phyloP scores from a whole-genome alignment of 805 yeast species.

The Kodamaea nitidulidarum region DNA sequence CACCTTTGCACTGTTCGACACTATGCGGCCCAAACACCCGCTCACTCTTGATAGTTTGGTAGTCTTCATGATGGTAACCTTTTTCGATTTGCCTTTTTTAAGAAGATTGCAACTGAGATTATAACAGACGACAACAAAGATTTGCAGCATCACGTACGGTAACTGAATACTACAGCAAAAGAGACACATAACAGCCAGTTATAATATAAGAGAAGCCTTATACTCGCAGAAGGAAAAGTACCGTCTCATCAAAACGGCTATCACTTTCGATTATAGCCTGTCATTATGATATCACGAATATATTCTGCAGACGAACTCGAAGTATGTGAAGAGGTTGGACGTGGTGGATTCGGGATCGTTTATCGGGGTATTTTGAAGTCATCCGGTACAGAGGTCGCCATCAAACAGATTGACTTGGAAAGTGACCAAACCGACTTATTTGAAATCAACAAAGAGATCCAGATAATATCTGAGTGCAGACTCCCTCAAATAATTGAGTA shows the following conservation, averaged over 20 bases:
- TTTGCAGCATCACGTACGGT: no score
- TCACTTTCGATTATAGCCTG: no score
- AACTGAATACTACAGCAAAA: no score
- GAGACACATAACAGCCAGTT: no score
- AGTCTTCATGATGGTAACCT: no score
- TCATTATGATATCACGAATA: conserved; percentile 7
- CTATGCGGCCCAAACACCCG: not conserved
- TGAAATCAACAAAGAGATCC: conserved; percentile 71
- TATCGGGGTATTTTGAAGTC: conserved; percentile 55
- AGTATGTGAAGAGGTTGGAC: conserved; percentile 56
- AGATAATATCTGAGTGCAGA: conserved; percentile 63
- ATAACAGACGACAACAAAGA: no score
- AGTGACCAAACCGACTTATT: conserved; percentile 57
- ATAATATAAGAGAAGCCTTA: no score
- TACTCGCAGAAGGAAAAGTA: no score
- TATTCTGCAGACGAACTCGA: conserved; percentile 37
- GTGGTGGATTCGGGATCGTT: conserved; percentile 79
- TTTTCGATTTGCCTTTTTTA: not conserved
- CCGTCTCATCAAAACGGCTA: no score
- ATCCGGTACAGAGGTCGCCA: conserved; percentile 46
- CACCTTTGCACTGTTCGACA: no score
- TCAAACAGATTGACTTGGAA: conserved; percentile 70
- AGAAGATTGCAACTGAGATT: no score
- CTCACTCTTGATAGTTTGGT: not conserved
- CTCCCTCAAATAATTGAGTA: conserved; percentile 61